Evolutionary conservation across 257 asterid genomes (phyloP), one percentile per base, ranked within the genome.

Genomic region (Coffea canephora): DNA sequence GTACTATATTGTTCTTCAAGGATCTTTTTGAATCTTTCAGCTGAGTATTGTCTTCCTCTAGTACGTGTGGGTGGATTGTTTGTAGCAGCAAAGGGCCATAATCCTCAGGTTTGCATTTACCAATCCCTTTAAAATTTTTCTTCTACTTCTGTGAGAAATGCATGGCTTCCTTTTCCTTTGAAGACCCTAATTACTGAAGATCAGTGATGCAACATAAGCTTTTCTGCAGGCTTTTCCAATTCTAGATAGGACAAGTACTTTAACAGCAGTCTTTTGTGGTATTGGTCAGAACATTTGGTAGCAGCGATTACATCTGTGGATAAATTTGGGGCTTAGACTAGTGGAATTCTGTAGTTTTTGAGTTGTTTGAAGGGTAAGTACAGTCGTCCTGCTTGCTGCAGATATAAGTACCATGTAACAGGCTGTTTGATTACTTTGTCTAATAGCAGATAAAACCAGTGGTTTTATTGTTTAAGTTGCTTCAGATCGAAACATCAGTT

Each of bases 31-130:
- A 27, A 79, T 82, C 31, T 88, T 83, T 83, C 83, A 95, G 99
- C 97, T 83, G 99, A 95, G 87, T 91, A 89, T 79, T 93, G 98
- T 78, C 91, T 95, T 82, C 99, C 99, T 83, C 89, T 95, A 25
- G 98, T 95, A 68, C 96, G 95, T 9, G 93, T 91, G 71, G 97
- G 99, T 82, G 99, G 97, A 71, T 86, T 95, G 85, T 95, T 95
- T 87, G 90, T 93, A 15, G 96, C 98, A 18, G 98, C 98, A 68
- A 95, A 95, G 87, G 98, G 99, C 57, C 98, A 90, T 82, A 90
- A 90, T 89, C 98, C 99, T 73, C 92, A 91, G 92, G 97, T 93
- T 65, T 76, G 61, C 73, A 12, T 78, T 48, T 19, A 23, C 67
- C 12, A 21, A 52, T 69, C 23, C 57, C 43, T 68, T 69, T 41